These are phyloP conservation scores for Orychophragmus violaceus DNA, from an alignment of 345 rosid genomes.

Conservation along the genomic window DNA sequence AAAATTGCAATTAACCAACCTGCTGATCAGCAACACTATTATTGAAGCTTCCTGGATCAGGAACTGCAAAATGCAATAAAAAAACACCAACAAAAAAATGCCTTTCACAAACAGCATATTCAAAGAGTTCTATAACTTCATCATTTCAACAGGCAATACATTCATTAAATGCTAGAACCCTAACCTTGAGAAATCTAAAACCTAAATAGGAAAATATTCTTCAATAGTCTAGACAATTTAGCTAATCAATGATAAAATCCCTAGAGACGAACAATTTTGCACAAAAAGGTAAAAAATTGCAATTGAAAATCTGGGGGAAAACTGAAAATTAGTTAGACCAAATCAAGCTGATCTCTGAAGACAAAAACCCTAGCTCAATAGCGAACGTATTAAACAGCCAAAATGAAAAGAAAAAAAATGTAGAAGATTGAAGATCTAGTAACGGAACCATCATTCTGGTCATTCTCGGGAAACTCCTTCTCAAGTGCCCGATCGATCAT, in stretches of 20 bases:
- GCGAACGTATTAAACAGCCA: neutral
- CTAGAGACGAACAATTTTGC: neutral
- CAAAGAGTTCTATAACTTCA: neutral
- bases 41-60: constrained; percentile 83
- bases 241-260: constrained; percentile 15
- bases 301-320: neutral
- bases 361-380: constrained; percentile 34
- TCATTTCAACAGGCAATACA: constrained; percentile 3
- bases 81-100: neutral
- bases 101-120: neutral
- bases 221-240: neutral
- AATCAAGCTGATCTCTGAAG: constrained; percentile 19
- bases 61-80: constrained; percentile 40
- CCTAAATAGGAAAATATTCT: neutral
- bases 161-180: constrained; percentile 1
- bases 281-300: neutral
- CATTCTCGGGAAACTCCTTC: constrained; percentile 86
- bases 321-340: neutral
- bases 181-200: constrained; percentile 14
- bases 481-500: constrained; percentile 85
- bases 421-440: constrained; percentile 40
- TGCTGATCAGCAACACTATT: constrained; percentile 81
- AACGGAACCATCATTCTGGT: constrained; percentile 67
- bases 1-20: constrained; percentile 36
- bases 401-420: neutral